These are phyloP conservation scores for Vigna nakashimae DNA, from an alignment of 306 rosid species.

Conservation along the genomic window DNA sequence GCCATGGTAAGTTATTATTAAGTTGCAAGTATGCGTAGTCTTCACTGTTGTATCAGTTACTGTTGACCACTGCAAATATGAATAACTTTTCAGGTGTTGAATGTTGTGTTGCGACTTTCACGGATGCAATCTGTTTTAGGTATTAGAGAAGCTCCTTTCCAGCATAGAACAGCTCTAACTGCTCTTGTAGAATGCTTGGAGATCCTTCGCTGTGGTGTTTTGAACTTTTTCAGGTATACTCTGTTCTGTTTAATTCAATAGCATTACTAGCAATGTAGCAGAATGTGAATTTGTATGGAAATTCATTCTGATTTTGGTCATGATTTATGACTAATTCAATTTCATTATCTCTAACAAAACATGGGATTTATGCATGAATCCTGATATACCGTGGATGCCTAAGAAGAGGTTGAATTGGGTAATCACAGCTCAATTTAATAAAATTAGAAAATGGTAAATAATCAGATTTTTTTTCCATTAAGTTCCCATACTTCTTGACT, in stretches of 20 bases:
- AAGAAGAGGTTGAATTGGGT: too few relatives aligned
- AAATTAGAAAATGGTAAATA: too few relatives aligned
- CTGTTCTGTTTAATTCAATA: not conserved
- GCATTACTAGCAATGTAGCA: conserved; percentile 3
- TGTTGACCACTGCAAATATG: not conserved
- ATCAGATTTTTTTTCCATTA: too few relatives aligned
- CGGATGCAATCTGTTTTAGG: conserved; percentile 80
- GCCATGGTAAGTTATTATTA: conserved; percentile 60
- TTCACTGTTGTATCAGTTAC: not conserved
- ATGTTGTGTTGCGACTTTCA: conserved; percentile 69
- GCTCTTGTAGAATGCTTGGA: conserved; percentile 76
- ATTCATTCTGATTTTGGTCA: not conserved
- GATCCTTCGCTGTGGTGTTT: conserved; percentile 79
- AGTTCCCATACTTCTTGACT: too few relatives aligned
- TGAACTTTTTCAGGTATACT: conserved; percentile 83
- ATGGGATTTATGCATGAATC: not conserved
- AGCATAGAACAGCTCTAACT: conserved; percentile 63
- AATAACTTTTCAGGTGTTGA: conserved; percentile 60
- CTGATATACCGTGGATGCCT: not conserved
- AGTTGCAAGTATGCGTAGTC: not conserved
- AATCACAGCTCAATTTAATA: too few relatives aligned
- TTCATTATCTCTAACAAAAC: not conserved
- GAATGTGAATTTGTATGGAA: not conserved
- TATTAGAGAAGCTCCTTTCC: conserved; percentile 56
- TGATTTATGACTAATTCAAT: not conserved